Evolutionary conservation across 106 monocot genomes (phyloP).

Genomic region (Dendrobium huoshanense): DNA sequence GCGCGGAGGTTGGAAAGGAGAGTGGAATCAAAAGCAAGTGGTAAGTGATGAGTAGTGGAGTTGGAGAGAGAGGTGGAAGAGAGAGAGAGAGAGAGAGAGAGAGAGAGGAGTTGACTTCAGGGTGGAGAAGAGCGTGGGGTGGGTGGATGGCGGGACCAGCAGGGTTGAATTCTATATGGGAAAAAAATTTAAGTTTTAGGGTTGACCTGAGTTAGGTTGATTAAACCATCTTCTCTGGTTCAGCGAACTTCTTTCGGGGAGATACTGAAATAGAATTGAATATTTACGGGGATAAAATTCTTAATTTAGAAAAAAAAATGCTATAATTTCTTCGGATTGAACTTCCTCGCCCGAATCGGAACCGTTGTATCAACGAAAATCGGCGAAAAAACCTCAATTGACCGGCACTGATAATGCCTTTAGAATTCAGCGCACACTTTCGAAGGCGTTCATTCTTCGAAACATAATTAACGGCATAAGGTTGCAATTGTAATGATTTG

Average conservation of each 20-base stretch:
- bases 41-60: not conserved
- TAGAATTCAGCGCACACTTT: not conserved
- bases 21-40: not conserved
- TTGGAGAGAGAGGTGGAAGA: not conserved
- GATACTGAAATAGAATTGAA: too few relatives aligned
- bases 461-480: not conserved
- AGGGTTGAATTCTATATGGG: not conserved
- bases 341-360: not conserved
- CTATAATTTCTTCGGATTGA: not conserved
- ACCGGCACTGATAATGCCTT: too few relatives aligned
- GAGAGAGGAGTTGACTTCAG: conserved; percentile 4
- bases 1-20: not conserved
- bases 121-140: not conserved
- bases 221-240: conserved; percentile 2
- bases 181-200: not conserved
- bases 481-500: not conserved
- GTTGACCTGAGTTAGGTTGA: conserved; percentile 5
- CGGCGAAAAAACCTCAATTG: too few relatives aligned
- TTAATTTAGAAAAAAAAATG: not conserved
- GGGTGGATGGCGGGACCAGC: conserved; percentile 2
- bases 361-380: not conserved
- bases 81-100: not conserved
- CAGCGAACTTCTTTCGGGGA: too few relatives aligned
- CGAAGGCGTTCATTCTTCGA: not conserved
- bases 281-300: too few relatives aligned